Evolutionary conservation across 2,329 filamentous ascomycete genomes (phyloP).

Genomic region (Colletotrichum magnum): DNA sequence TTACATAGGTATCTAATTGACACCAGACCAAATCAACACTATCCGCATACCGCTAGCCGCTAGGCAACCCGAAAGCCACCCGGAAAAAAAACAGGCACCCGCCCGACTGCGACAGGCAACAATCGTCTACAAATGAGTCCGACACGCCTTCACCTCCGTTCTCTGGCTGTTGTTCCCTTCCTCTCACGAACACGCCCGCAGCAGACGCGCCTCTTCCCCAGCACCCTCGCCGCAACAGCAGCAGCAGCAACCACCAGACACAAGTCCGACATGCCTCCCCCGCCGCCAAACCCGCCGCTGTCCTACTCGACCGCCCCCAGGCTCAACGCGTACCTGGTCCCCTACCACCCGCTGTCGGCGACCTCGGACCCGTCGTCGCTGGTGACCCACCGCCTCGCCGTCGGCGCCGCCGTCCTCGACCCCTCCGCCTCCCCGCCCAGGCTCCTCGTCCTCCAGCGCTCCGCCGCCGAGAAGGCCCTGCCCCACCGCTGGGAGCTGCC

Average conservation of each 20-base stretch:
- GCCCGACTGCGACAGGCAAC: not conserved
- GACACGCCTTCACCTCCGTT: not conserved
- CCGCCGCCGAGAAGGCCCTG: conserved; percentile 52
- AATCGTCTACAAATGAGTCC: not conserved
- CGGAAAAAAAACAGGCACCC: not conserved
- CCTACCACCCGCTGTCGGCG: conserved; percentile 25
- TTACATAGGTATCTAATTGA: too few relatives aligned
- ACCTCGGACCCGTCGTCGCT: not conserved
- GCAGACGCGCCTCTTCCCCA: not conserved
- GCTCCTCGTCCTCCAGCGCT: conserved; percentile 58
- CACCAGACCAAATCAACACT: not conserved
- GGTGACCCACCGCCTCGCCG: conserved; percentile 33
- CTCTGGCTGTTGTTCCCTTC: not conserved
- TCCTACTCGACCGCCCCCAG: conserved; percentile 32
- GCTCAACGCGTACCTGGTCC: conserved; percentile 25
- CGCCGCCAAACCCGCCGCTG: conserved; percentile 32
- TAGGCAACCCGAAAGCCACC: conserved; percentile 20
- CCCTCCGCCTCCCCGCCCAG: conserved; percentile 40
- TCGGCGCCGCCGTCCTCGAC: conserved; percentile 37
- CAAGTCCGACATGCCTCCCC: conserved; percentile 34
- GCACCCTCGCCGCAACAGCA: not conserved
- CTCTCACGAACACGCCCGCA: not conserved
- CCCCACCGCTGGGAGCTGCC: conserved; percentile 63
- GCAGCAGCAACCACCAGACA: not conserved
- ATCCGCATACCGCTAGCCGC: not conserved